These are phyloP conservation scores for Annulohypoxylon bovei DNA, from an alignment of 495 filamentous ascomycete species.

Conservation along the genomic window DNA sequence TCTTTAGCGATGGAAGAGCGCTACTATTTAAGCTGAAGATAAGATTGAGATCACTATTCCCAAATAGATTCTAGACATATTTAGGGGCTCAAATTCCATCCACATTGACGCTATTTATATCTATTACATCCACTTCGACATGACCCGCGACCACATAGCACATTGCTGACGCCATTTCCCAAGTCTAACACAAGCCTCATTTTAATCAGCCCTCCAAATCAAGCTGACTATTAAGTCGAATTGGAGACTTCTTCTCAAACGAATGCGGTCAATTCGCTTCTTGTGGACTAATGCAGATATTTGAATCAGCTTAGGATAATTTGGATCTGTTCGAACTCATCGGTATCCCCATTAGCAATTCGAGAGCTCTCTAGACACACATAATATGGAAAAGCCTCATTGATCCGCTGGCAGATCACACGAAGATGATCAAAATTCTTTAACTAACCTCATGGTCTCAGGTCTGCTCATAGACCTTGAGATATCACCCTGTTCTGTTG, in stretches of 20 bases:
- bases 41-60: background rate
- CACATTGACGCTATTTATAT: slow-evolving; percentile 1
- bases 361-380: background rate
- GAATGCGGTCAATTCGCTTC: background rate
- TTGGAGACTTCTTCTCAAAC: background rate
- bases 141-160: background rate
- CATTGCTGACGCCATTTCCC: slow-evolving; percentile 19
- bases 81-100: background rate
- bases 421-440: too few relatives aligned
- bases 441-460: too few relatives aligned
- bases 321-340: background rate
- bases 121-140: background rate
- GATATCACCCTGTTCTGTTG: too few relatives aligned
- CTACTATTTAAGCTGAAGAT: background rate
- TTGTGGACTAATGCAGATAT: background rate
- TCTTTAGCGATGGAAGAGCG: background rate
- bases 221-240: background rate
- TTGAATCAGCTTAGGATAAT: background rate
- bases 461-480: too few relatives aligned
- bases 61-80: background rate
- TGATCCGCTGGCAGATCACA: too few relatives aligned
- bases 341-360: background rate
- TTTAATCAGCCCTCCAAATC: background rate
- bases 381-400: background rate
- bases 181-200: background rate